These are phyloP conservation scores for Coprinopsis marcescibilis DNA, from an alignment of 768 basidiomycete genomes.

Conservation along the genomic window DNA sequence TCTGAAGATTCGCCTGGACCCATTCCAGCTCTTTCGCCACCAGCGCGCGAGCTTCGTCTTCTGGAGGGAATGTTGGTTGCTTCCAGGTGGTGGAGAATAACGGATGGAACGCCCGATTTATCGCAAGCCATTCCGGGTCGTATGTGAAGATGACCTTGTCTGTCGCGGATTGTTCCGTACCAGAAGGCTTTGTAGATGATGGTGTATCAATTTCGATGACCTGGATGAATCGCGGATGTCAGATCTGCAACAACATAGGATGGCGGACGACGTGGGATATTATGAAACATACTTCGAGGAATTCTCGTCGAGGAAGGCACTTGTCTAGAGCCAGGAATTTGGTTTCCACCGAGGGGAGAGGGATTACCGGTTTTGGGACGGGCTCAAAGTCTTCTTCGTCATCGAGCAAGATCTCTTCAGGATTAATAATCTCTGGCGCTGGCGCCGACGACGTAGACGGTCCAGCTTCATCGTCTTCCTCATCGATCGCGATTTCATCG, in stretches of 20 bases:
- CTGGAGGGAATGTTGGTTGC: conserved; percentile 58
- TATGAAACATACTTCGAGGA: conserved; percentile 58
- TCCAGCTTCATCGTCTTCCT: conserved; percentile 31
- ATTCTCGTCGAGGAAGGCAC: conserved; percentile 69
- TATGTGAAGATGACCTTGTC: conserved; percentile 44
- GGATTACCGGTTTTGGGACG: conserved; percentile 22
- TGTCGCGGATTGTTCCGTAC: no score
- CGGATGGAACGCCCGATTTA: conserved; percentile 80
- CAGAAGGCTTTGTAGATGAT: conserved; percentile 5
- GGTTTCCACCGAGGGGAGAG: conserved; percentile 35
- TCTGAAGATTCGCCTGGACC: conserved; percentile 54
- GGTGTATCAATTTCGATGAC: conserved; percentile 53
- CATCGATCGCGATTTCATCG: conserved; percentile 45
- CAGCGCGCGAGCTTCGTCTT: conserved; percentile 41
- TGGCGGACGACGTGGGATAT: neutral
- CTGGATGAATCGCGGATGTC: no score
- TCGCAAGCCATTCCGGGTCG: conserved; percentile 93
- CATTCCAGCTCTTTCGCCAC: conserved; percentile 60
- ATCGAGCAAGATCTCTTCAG: conserved; percentile 47
- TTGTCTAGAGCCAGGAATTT: conserved; percentile 90
- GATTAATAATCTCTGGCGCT: conserved; percentile 23
- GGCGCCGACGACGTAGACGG: neutral
- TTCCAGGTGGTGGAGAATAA: conserved; percentile 52
- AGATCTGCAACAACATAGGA: no score
- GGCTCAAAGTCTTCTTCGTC: conserved; percentile 40